Evolutionary conservation across 805 yeast species (phyloP), one percentile per base, ranked within the genome.

Genomic region (Wickerhamiella qilinensis): DNA sequence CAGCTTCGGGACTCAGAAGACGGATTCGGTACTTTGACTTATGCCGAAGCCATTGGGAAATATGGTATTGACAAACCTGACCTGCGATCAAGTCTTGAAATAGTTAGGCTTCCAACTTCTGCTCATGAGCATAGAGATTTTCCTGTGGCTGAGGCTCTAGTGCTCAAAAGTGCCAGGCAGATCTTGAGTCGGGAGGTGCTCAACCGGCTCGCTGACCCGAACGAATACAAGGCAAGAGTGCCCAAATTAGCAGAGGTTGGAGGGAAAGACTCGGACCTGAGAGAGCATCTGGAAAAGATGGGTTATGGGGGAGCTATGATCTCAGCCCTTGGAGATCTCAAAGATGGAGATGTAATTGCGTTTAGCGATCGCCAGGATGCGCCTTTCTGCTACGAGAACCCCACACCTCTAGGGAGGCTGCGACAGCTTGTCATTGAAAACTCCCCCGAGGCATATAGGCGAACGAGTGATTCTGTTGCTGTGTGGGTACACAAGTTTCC

Each of bases 51-150:
- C 0, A 64, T 91, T 56, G 53, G 70, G 2, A 63, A 59, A 16
- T 91, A 74, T 52, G 98, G 98, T 14, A 80, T 86, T 37, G 98
- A 91, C 54, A 91, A 91, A 55, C 98, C 98, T 0, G 97, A 91
- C 56, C 58, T 91, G 46, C 66, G 96, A 43, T 52, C 48, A 18
- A 52, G 60, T 1, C 46, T 83, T 24, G 53, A 64, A 25, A 69
- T 84, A 31, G 41, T 49, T 1, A 65, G 71, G 39, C 45, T 84
- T n/a, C 63, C 49, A 39, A 65, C 68, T 18, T 50, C 51, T 14
- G 56, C 64, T 1, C 46, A 39, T 2, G 55, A 62, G 5, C 56
- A 68, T 20, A 45, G 52, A 3, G 64, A 59, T 1, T 88, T 75
- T 52, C 78, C 83, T 0, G 72, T 82, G 1, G 63, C 82, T 20